phyloP scores from a whole-genome alignment of 805 yeast genomes.

The Zygosaccharomyces bisporus region DNA sequence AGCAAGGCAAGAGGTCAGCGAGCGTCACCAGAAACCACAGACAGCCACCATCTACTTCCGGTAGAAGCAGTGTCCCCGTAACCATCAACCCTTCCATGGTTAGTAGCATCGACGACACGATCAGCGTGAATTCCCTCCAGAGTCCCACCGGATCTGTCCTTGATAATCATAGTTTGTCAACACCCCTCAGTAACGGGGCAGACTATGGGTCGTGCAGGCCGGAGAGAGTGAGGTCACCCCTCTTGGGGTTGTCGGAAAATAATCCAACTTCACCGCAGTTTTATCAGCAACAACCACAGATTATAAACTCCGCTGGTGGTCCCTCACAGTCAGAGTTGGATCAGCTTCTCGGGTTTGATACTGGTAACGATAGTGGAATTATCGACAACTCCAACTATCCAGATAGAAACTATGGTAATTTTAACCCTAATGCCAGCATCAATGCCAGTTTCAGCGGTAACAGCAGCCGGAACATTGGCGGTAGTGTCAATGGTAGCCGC shows the following conservation, averaged over 20 bases:
- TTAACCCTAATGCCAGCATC: conserved; percentile 1
- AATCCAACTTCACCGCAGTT: conserved; percentile 6
- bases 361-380: background rate
- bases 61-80: conserved; percentile 10
- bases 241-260: conserved; percentile 6
- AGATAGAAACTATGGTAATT: background rate
- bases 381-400: background rate
- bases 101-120: conserved; percentile 17
- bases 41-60: conserved; percentile 11
- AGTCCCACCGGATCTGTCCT: conserved; percentile 16
- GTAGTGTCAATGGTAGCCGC: background rate
- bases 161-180: conserved; percentile 5
- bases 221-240: conserved; percentile 12
- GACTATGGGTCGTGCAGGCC: conserved; percentile 8
- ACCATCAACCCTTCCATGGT: conserved; percentile 21
- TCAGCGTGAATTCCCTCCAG: conserved; percentile 15
- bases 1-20: conserved; percentile 17
- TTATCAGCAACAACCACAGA: conserved; percentile 4
- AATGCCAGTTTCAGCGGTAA: background rate
- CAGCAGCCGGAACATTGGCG: conserved; percentile 1
- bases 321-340: conserved; percentile 14
- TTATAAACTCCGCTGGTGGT: conserved; percentile 5
- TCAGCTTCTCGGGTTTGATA: conserved; percentile 9
- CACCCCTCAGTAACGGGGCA: conserved; percentile 4
- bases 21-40: conserved; percentile 25